Percentiles rank a stretch among this genome's conserved stretches.
phyloP scores from a whole-genome alignment of 2,329 filamentous ascomycete genomes.

The Fusarium torreyae region DNA sequence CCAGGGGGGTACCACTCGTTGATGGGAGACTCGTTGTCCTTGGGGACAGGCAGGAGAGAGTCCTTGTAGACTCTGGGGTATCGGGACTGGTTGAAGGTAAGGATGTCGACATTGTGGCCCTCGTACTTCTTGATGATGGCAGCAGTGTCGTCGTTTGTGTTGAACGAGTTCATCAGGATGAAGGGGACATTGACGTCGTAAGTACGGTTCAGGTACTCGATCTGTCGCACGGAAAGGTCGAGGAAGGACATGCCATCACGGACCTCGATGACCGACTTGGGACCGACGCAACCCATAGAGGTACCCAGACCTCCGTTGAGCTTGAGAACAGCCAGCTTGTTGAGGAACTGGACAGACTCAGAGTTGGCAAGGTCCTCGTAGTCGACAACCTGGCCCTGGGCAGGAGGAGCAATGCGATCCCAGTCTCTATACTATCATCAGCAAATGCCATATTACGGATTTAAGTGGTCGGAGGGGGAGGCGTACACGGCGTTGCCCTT shows the following conservation, averaged over 20 bases:
- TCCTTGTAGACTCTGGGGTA: constrained; percentile 99
- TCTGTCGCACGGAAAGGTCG: constrained; percentile 97
- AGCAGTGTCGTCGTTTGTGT: constrained; percentile 97
- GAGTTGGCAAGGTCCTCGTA: constrained; percentile 92
- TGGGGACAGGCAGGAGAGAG: constrained; percentile 95
- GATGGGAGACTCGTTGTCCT: constrained; percentile 87
- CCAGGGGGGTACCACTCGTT: constrained; percentile 99
- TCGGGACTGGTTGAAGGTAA: constrained; percentile 99
- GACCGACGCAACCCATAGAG: constrained; percentile 99
- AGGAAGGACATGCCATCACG: constrained; percentile 99
- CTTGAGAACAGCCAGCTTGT: constrained; percentile 98
- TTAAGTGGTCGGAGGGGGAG: constrained; percentile 15
- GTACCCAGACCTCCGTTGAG: constrained; percentile 99
- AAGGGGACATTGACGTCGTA: constrained; percentile 98
- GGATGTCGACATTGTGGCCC: constrained; percentile 98
- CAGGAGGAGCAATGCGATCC: constrained; percentile 96
- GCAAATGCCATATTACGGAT: constrained; percentile 14
- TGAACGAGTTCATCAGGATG: constrained; percentile 99
- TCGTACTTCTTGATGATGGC: constrained; percentile 99
- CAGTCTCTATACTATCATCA: constrained; percentile 77
- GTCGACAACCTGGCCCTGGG: constrained; percentile 93
- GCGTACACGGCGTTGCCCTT: constrained; percentile 91
- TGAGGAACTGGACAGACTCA: constrained; percentile 93
- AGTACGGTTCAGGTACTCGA: constrained; percentile 98
- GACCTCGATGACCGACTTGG: constrained; percentile 99